Base-by-base conservation (phyloP, 2,329 filamentous ascomycete genomes). In the Trichoderma endophyticum region DNA sequence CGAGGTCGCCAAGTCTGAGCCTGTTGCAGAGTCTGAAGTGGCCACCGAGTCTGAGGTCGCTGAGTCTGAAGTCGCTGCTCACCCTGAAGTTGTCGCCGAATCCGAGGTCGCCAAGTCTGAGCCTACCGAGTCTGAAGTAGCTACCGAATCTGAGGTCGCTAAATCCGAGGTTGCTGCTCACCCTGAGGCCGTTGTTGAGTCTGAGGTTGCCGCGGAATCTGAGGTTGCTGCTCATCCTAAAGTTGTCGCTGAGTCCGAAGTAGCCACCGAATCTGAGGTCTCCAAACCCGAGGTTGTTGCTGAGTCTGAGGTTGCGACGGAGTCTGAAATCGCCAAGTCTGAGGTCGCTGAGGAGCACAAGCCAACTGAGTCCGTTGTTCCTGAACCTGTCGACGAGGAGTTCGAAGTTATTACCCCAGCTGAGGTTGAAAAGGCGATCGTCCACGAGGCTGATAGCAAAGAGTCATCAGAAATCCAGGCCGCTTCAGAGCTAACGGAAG, bases 111-210 rank as follows among this genome's bases (percentile, higher is more conserved):
- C 32, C 30, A 18, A 61, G 7, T 59, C 69, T 26, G 28, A 69
- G 48, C 34, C 12, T 71, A 14, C 60, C 21, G 18, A 76, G 62
- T 75, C 78, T 62, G 76, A 74, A 24, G 48, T 71, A 9, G 67
- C 48, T 32, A 73, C 26, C 18, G 21, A 65, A 5, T 21, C 24
- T 6, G 74, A 65, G 12, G 56, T 69, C 18, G 54, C 43, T n/a
- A 73, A 76, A 68, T 72, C 73, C n/a, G 28, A 70, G 51, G 32
- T 48, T 24, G 61, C 69, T 36, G 70, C 74, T 56, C 76, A 76
- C 48, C 36, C 74, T 26, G 28, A 70, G 51, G 32, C 14, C 18
- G 72, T 71, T 30, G 21, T 57, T n/a, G 18, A 76, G n/a, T 30
- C 24, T 9, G 74, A 65, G 12, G 59, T 70, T 21, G 54, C 43